phyloP scores from a whole-genome alignment of 768 basidiomycete species.

The Agrocybe chaxingu region DNA sequence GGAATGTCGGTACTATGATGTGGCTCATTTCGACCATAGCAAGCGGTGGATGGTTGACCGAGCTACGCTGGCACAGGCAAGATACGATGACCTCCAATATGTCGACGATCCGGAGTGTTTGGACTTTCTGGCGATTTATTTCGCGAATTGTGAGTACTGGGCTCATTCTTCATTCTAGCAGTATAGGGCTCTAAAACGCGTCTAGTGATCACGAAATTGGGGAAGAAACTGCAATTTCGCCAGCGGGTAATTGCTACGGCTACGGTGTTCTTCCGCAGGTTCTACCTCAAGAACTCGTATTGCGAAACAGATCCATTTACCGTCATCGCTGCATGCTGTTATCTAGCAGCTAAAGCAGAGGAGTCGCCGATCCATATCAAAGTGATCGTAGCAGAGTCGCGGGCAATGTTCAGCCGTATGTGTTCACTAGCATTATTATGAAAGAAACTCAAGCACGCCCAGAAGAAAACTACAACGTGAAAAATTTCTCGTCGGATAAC shows the following conservation, averaged over 20 bases:
- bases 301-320: conserved; percentile 95
- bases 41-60: conserved; percentile 92
- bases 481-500: conserved; percentile 84
- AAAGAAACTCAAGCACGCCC: background rate
- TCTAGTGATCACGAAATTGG: conserved; percentile 81
- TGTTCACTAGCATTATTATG: conserved; percentile 7
- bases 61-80: conserved; percentile 68
- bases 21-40: conserved; percentile 40
- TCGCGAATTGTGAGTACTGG: conserved; percentile 64
- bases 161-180: background rate
- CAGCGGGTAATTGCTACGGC: conserved; percentile 94
- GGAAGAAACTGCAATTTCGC: conserved; percentile 76
- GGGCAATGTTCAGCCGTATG: conserved; percentile 70
- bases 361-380: conserved; percentile 96
- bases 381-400: conserved; percentile 81
- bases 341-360: conserved; percentile 96
- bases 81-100: conserved; percentile 74
- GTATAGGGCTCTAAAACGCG: background rate
- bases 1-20: conserved; percentile 12
- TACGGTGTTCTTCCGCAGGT: conserved; percentile 93
- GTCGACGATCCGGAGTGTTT: conserved; percentile 75
- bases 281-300: conserved; percentile 93
- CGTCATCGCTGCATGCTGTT: conserved; percentile 90
- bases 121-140: conserved; percentile 83
- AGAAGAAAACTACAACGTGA: conserved; percentile 70